phyloP scores from a whole-genome alignment of 1,284 basidiomycete genomes.

The Naganishia sp. region DNA sequence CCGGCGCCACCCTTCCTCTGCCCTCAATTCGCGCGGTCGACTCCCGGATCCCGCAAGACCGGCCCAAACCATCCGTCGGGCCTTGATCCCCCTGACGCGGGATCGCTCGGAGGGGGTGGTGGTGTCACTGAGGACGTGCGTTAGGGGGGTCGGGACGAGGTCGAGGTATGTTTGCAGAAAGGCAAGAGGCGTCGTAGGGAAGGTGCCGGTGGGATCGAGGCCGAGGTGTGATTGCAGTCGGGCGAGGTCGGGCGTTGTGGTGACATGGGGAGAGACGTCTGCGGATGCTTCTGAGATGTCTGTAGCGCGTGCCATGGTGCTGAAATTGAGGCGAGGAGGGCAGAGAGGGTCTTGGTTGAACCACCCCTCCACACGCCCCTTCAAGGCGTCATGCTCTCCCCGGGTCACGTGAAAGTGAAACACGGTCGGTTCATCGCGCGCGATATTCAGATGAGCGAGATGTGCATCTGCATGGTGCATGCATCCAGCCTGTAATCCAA shows the following conservation, averaged over 20 bases:
- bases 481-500: neutral
- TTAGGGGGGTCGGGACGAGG: constrained; percentile 39
- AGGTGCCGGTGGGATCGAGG: constrained; percentile 36
- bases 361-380: no score
- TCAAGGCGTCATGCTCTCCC: no score
- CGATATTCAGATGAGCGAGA: neutral
- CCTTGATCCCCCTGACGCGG: constrained; percentile 43
- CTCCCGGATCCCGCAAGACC: constrained; percentile 24
- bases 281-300: no score
- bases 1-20: constrained; percentile 42
- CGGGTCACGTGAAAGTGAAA: constrained; percentile 22
- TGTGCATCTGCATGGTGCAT: neutral
- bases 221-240: constrained; percentile 7
- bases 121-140: constrained; percentile 35
- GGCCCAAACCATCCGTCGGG: constrained; percentile 44
- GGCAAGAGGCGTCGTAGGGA: constrained; percentile 38
- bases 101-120: constrained; percentile 43
- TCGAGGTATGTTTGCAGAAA: constrained; percentile 41
- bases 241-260: constrained; percentile 6
- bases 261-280: neutral
- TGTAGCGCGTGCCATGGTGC: no score
- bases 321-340: no score
- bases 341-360: no score
- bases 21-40: constrained; percentile 31
- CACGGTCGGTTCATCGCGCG: neutral